Conservation (phyloP, 352 stramenopile species). For the Globisporangium perplexum region DNA sequence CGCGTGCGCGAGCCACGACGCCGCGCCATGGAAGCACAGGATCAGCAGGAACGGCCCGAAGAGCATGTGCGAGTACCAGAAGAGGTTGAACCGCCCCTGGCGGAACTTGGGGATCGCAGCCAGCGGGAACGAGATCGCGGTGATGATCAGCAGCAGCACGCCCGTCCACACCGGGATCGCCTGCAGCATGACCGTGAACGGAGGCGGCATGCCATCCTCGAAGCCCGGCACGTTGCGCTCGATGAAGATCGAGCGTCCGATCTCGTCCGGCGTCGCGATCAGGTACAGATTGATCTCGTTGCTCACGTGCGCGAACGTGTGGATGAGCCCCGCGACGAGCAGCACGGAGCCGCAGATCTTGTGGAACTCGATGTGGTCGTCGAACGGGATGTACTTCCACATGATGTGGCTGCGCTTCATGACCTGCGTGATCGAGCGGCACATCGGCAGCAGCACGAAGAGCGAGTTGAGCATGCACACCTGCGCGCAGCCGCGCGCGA, state of each 20-base stretch:
- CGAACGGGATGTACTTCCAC: slow-evolving; percentile 75
- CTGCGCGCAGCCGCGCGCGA: slow-evolving; percentile 68
- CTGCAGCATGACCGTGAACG: slow-evolving; percentile 64
- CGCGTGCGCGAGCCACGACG: slow-evolving; percentile 50
- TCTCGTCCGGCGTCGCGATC: slow-evolving; percentile 52
- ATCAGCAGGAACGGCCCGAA: slow-evolving; percentile 67
- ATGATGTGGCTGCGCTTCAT: slow-evolving; percentile 59
- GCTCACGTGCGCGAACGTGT: slow-evolving; percentile 57
- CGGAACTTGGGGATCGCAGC: slow-evolving; percentile 69
- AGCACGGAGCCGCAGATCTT: slow-evolving; percentile 64
- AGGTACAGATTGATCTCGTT: slow-evolving; percentile 74
- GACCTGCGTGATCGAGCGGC: slow-evolving; percentile 64
- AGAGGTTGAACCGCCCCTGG: slow-evolving; percentile 72
- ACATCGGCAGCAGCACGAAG: slow-evolving; percentile 78
- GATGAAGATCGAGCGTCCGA: slow-evolving; percentile 55
- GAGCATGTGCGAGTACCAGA: slow-evolving; percentile 83
- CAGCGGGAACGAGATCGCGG: slow-evolving; percentile 58
- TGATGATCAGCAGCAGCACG: slow-evolving; percentile 61
- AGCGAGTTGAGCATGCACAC: slow-evolving; percentile 73
- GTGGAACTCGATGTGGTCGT: slow-evolving; percentile 78
- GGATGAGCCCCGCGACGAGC: slow-evolving; percentile 48
- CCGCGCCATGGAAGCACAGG: slow-evolving; percentile 53
- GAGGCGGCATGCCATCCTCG: slow-evolving; percentile 32
- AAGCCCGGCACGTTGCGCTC: slow-evolving; percentile 44
- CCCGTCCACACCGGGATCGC: slow-evolving; percentile 65